These are phyloP conservation scores for Colletotrichum endophyticum DNA, from an alignment of 2,329 filamentous ascomycete genomes.

Conservation along the genomic window DNA sequence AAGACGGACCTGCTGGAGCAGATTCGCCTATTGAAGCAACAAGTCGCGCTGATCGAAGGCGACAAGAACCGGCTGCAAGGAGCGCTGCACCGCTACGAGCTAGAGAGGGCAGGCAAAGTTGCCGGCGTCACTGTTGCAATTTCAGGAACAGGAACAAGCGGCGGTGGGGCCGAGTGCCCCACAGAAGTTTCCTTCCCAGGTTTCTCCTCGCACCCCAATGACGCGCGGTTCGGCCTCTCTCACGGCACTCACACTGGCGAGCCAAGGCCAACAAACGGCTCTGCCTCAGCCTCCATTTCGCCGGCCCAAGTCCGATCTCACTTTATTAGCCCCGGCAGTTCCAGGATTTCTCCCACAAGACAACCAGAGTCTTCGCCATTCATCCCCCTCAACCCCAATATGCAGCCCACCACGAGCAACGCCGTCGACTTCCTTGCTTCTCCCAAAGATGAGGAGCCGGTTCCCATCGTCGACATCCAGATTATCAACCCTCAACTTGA, in stretches of 20 bases:
- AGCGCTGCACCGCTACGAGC: conserved; percentile 16
- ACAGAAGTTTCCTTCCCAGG: conserved; percentile 15
- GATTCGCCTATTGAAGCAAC: conserved; percentile 45
- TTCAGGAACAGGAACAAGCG: conserved; percentile 10
- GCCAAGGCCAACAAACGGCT: conserved; percentile 18
- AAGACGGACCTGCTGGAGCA: conserved; percentile 45
- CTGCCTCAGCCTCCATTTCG: conserved; percentile 23
- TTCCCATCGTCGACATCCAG: conserved; percentile 61
- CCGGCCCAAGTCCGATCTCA: conserved; percentile 18
- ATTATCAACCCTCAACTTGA: conserved; percentile 65
- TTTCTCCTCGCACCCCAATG: conserved; percentile 28
- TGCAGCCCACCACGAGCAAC: conserved; percentile 38
- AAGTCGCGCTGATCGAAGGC: conserved; percentile 37
- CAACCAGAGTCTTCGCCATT: conserved; percentile 41
- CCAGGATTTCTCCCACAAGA: conserved; percentile 36
- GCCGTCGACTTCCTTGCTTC: conserved; percentile 39
- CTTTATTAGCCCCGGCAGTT: conserved; percentile 30
- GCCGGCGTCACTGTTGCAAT: conserved; percentile 20
- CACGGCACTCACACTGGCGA: conserved; percentile 2
- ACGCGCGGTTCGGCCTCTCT: conserved; percentile 20
- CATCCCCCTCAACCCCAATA: conserved; percentile 48
- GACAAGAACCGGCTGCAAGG: conserved; percentile 33
- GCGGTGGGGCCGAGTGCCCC: conserved; percentile 19
- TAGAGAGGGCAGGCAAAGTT: conserved; percentile 22
- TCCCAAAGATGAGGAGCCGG: conserved; percentile 36